Evolutionary conservation across 129 eudicot species (phyloP).

Genomic region (Heracleum sosnowskyi): DNA sequence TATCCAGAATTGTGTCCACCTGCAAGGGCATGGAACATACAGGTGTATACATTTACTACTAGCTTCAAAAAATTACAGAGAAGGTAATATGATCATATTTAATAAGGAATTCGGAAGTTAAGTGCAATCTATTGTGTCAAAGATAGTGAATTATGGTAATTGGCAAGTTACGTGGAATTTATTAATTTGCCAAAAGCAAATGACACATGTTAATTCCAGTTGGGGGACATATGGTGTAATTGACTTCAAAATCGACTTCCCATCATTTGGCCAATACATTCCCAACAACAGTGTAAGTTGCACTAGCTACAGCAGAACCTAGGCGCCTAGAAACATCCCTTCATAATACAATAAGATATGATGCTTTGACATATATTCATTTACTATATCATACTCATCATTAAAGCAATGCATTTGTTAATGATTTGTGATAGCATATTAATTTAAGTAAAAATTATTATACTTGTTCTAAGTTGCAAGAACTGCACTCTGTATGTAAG

Average conservation of each 20-base stretch:
- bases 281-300: neutral
- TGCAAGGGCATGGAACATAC: constrained; percentile 18
- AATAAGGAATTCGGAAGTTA: neutral
- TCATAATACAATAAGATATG: neutral
- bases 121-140: neutral
- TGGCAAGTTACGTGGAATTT: neutral
- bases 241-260: neutral
- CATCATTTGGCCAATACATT: neutral
- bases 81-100: neutral
- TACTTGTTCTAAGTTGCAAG: neutral
- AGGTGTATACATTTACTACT: neutral
- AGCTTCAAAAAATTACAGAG: neutral
- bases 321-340: neutral
- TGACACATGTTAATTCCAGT: neutral
- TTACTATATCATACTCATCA: neutral
- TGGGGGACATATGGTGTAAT: neutral
- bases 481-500: neutral
- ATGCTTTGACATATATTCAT: neutral
- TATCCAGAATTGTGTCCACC: constrained; percentile 94
- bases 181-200: neutral
- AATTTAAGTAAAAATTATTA: neutral
- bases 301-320: neutral
- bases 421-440: neutral
- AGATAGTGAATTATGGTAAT: neutral
- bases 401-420: neutral